These are phyloP conservation scores for Microcyclosporella mali DNA, from an alignment of 2,329 filamentous ascomycete genomes.

Conservation along the genomic window DNA sequence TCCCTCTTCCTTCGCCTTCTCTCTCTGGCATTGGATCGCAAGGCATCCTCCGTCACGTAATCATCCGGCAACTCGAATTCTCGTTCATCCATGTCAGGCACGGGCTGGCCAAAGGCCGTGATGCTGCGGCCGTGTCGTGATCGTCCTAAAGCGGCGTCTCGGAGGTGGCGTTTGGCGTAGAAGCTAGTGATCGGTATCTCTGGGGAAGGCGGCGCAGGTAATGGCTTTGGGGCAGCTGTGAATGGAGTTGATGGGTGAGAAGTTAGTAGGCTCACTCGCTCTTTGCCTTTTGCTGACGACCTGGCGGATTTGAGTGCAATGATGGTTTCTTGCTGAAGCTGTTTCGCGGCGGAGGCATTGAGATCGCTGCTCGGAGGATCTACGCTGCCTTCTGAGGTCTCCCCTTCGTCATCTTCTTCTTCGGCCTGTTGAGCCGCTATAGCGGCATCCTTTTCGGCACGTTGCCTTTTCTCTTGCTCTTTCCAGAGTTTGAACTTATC, in stretches of 20 bases:
- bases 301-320: slow-evolving; percentile 40
- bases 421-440: slow-evolving; percentile 44
- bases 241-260: slow-evolving; percentile 14
- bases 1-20: slow-evolving; percentile 56
- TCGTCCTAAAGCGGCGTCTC: slow-evolving; percentile 70
- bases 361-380: slow-evolving; percentile 63
- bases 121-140: slow-evolving; percentile 63
- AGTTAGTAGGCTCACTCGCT: slow-evolving; percentile 14
- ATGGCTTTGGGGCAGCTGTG: slow-evolving; percentile 11
- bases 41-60: slow-evolving; percentile 44
- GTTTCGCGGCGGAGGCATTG: slow-evolving; percentile 64
- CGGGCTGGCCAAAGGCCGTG: slow-evolving; percentile 71
- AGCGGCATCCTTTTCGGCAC: slow-evolving; percentile 66
- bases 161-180: slow-evolving; percentile 71
- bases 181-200: slow-evolving; percentile 66
- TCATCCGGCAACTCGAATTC: slow-evolving; percentile 73
- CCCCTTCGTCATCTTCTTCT: slow-evolving; percentile 34
- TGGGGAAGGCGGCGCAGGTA: slow-evolving; percentile 25
- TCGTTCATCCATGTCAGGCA: slow-evolving; percentile 64
- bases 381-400: slow-evolving; percentile 32
- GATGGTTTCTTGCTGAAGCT: slow-evolving; percentile 66
- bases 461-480: slow-evolving; percentile 78
- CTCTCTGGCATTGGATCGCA: slow-evolving; percentile 55
- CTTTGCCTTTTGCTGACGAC: slow-evolving; percentile 33
- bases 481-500: slow-evolving; percentile 86